Conservation (phyloP, 2,329 filamentous ascomycete species). For the Talaromyces rugulosus region DNA sequence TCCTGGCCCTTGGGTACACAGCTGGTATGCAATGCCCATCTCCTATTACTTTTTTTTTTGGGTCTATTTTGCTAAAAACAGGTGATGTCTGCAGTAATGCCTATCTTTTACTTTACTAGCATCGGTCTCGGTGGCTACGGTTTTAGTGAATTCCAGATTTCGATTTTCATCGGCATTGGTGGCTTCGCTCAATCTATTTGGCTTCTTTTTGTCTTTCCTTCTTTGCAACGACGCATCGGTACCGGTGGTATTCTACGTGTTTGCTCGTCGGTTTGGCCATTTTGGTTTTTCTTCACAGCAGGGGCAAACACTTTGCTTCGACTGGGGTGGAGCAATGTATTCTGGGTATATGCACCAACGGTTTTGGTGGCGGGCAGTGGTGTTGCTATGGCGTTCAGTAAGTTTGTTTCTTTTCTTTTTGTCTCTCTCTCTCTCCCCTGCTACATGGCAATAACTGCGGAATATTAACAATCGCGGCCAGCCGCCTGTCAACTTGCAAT, state of each 20-base stretch:
- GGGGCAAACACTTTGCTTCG: constrained; percentile 56
- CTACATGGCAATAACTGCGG: background rate
- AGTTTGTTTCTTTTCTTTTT: constrained; percentile 11
- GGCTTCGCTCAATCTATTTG: constrained; percentile 66
- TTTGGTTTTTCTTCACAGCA: constrained; percentile 57
- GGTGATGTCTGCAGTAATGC: constrained; percentile 42
- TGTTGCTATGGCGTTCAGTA: constrained; percentile 64
- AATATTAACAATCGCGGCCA: constrained; percentile 12
- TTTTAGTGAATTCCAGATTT: constrained; percentile 61
- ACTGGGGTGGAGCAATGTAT: constrained; percentile 40
- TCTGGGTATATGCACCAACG: constrained; percentile 54
- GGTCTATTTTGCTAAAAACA: background rate
- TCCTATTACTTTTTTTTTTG: background rate
- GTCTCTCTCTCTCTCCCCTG: background rate
- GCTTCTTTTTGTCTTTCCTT: constrained; percentile 67
- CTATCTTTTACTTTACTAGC: constrained; percentile 65
- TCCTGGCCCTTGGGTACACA: constrained; percentile 69
- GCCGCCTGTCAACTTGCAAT: constrained; percentile 66
- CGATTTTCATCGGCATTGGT: constrained; percentile 59
- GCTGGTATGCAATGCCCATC: constrained; percentile 8
- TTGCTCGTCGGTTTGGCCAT: constrained; percentile 55
- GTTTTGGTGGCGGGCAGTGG: constrained; percentile 55
- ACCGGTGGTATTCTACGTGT: constrained; percentile 61
- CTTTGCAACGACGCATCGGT: constrained; percentile 61
- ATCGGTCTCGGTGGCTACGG: constrained; percentile 61